A percentile compares a stretch with the other conserved stretches of the same genome.
Evolutionary conservation across 805 yeast genomes (phyloP).

Genomic region (Wilhelminamyces savonicus): DNA sequence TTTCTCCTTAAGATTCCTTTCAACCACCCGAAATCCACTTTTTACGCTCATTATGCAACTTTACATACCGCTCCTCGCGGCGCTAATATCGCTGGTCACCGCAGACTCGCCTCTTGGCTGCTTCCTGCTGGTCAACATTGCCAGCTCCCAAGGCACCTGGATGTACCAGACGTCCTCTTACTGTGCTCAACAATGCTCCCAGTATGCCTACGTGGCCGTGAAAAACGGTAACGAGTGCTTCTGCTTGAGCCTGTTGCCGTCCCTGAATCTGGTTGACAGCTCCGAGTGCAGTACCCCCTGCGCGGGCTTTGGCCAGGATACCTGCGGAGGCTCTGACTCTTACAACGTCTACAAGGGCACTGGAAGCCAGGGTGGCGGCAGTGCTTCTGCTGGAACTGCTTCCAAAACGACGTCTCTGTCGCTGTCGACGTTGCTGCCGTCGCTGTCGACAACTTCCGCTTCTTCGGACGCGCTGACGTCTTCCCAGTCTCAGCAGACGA

Average conservation of each 20-base stretch:
- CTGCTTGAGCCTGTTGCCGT: slow-evolving; percentile 30
- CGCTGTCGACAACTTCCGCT: slow-evolving; percentile 1
- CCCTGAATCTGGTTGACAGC: slow-evolving; percentile 1
- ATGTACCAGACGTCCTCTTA: slow-evolving; percentile 21
- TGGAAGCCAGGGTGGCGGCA: slow-evolving; percentile 9
- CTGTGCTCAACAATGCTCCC: slow-evolving; percentile 25
- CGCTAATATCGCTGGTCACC: too few relatives aligned
- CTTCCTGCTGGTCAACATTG: slow-evolving; percentile 20
- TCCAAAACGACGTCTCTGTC: slow-evolving; percentile 6
- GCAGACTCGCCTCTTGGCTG: slow-evolving; percentile 21
- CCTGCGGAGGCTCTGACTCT: slow-evolving; percentile 33
- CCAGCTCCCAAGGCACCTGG: slow-evolving; percentile 15
- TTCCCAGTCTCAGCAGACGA: slow-evolving; percentile 1
- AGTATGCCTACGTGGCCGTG: slow-evolving; percentile 33
- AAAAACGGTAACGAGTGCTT: slow-evolving; percentile 30
- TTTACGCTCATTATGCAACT: too few relatives aligned
- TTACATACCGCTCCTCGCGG: too few relatives aligned
- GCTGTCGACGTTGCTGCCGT: slow-evolving; percentile 5
- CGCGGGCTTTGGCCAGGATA: slow-evolving; percentile 25
- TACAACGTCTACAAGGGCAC: slow-evolving; percentile 24
- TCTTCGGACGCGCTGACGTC: slow-evolving; percentile 3
- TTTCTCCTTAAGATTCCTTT: too few relatives aligned
- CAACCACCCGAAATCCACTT: too few relatives aligned
- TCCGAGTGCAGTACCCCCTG: slow-evolving; percentile 27
- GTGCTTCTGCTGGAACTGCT: slow-evolving; percentile 1